Evolutionary conservation across 1,139 yeast genomes (phyloP), one percentile per base, ranked within the genome.

Genomic region (Suhomyces anneliseae): DNA sequence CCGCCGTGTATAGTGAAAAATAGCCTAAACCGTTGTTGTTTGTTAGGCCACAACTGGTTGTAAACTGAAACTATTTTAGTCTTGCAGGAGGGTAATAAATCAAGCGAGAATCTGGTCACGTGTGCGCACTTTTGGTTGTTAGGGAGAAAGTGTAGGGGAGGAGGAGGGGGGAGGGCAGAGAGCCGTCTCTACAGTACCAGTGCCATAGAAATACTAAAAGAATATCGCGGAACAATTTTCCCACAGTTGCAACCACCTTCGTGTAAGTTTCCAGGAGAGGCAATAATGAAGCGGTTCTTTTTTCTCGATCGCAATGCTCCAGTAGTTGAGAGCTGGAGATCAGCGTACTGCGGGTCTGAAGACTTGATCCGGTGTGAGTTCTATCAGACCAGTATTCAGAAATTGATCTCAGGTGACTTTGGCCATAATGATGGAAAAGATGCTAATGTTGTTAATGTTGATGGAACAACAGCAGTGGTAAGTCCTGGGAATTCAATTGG

Each of bases 401-500:
- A 29, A 19, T 19, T 19, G 24, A 19, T 19, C 24, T 19, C 24
- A 19, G 24, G 24, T 19, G 24, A 19, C 24, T 19, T 19, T 19
- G 24, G 24, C 24, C 24, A 4, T 19, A 6, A 6, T 19, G 24
- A 19, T 19, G 24, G 24, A 6, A 4, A 19, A 19, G 24, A 19
- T 19, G 24, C 36, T 12, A 8, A 34, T 4, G 14, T 19, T 10
- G 24, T 6, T 19, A 8, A 12, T 10, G 6, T 14, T 19, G 11
- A 9, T 38, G 46, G 46, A 9, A 7, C n/a, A 27, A 42, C 45
- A 2, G 50, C 46, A 8, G 34, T 45, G 7, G 31, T 51, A 12
- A 52, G 68, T 6, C 68, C 70, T 0, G 56, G 64, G 8, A 66
- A 66, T 52, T 58, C 66, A 6, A 48, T 61, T 6, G 51, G 57